A percentile compares a stretch with the other conserved stretches of the same genome.
Evolutionary conservation across 192 early-diverging fungal genomes (phyloP).

Genomic region (Entophlyctis luteolus): DNA sequence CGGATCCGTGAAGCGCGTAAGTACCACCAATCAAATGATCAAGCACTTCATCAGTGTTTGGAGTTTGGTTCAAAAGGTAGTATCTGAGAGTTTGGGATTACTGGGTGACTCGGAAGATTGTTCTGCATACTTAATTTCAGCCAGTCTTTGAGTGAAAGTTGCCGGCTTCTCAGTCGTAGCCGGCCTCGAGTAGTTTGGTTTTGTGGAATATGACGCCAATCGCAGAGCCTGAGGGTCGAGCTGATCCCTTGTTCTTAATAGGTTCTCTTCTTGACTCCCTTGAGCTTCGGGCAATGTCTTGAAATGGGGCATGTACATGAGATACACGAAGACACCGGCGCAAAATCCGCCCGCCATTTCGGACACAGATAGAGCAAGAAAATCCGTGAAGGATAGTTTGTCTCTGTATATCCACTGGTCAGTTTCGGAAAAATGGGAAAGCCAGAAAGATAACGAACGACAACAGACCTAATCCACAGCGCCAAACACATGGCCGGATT

Average conservation of each 20-base stretch:
- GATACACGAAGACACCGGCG: conserved; percentile 18
- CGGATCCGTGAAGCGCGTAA: conserved; percentile 14
- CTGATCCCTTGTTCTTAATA: conserved; percentile 20
- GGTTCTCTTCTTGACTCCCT: conserved; percentile 1
- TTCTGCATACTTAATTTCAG: conserved; percentile 1
- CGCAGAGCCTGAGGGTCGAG: conserved; percentile 24
- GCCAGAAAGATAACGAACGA: background rate
- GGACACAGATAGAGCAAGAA: conserved; percentile 20
- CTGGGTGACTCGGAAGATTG: too few relatives aligned
- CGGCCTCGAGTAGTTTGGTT: background rate
- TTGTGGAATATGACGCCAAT: conserved; percentile 27
- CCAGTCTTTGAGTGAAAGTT: conserved; percentile 12
- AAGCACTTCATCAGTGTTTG: conserved; percentile 18
- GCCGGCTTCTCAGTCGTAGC: background rate
- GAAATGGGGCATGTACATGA: conserved; percentile 33
- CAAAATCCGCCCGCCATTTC: conserved; percentile 27
- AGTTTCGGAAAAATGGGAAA: background rate
- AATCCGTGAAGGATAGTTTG: conserved; percentile 7
- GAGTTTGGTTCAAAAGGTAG: conserved; percentile 14
- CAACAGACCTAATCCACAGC: conserved; percentile 16
- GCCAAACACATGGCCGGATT: conserved; percentile 27
- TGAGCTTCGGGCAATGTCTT: conserved; percentile 15
- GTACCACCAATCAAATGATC: conserved; percentile 24
- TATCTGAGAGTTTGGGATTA: conserved; percentile 17
- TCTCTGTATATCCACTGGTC: background rate